Evolutionary conservation across 179 eudicot species (phyloP).

Genomic region (Carnegiea gigantea): DNA sequence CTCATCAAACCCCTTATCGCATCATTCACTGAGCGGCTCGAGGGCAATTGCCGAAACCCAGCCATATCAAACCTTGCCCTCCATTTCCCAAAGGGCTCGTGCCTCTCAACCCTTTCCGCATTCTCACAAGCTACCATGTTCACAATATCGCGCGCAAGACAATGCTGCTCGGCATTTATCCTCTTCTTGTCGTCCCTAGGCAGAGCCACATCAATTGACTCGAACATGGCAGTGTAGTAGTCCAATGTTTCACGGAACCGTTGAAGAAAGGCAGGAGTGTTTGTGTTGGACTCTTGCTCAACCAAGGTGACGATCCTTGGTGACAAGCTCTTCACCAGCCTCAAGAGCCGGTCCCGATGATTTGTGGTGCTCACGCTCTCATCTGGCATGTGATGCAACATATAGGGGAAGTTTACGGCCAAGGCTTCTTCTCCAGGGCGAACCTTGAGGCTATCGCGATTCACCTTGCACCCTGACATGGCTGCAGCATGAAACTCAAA

Average conservation of each 20-base stretch:
- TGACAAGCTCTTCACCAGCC: constrained; percentile 65
- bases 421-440: constrained; percentile 66
- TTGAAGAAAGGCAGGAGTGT: constrained; percentile 60
- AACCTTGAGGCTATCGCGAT: constrained; percentile 40
- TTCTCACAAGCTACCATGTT: constrained; percentile 83
- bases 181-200: constrained; percentile 56
- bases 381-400: constrained; percentile 85
- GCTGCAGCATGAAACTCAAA: constrained; percentile 70
- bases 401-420: constrained; percentile 71
- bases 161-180: constrained; percentile 76
- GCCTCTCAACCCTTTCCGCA: constrained; percentile 64
- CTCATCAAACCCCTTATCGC: constrained; percentile 39
- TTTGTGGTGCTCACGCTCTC: constrained; percentile 76
- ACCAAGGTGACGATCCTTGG: constrained; percentile 65
- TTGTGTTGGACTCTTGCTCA: constrained; percentile 82
- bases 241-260: constrained; percentile 62
- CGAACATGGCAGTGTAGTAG: constrained; percentile 79
- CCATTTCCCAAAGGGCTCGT: constrained; percentile 72
- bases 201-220: constrained; percentile 67
- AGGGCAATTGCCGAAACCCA: constrained; percentile 41
- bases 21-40: constrained; percentile 35
- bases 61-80: constrained; percentile 69
- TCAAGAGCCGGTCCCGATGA: constrained; percentile 67
- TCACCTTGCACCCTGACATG: constrained; percentile 56
- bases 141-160: constrained; percentile 75